Conservation (phyloP, 441 rosid species). For the Melastoma candidum region DNA sequence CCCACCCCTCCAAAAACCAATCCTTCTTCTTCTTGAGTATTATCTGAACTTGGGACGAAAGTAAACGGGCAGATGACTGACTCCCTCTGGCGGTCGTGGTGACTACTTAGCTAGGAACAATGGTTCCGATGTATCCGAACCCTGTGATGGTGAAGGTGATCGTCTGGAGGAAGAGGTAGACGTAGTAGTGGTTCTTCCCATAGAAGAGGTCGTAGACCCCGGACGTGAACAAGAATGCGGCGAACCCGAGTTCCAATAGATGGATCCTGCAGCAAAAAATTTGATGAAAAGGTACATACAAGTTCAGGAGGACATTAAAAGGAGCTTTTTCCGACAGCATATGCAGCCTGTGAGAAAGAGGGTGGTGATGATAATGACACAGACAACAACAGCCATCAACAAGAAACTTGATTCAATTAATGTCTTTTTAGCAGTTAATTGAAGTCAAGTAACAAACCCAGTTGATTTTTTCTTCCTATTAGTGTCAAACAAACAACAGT, state of each 20-base stretch:
- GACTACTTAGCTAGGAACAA: constrained; percentile 19
- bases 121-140: constrained; percentile 84
- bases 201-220: constrained; percentile 80
- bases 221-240: constrained; percentile 68
- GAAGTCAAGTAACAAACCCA: not conserved
- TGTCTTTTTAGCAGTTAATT: not conserved
- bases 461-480: not conserved
- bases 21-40: too few relatives aligned
- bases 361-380: too few relatives aligned
- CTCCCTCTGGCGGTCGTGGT: not conserved
- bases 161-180: constrained; percentile 85
- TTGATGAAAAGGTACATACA: too few relatives aligned
- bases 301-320: too few relatives aligned
- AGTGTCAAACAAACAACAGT: not conserved
- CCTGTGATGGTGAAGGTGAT: constrained; percentile 78
- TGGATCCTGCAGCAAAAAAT: constrained; percentile 36
- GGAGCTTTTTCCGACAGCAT: too few relatives aligned
- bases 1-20: too few relatives aligned
- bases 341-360: too few relatives aligned
- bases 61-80: too few relatives aligned
- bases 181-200: constrained; percentile 82
- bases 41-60: too few relatives aligned
- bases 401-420: not conserved
- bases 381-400: too few relatives aligned
- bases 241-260: constrained; percentile 75